Base-by-base conservation (phyloP, 352 stramenopile genomes). In the Phytophthora lateralis region DNA sequence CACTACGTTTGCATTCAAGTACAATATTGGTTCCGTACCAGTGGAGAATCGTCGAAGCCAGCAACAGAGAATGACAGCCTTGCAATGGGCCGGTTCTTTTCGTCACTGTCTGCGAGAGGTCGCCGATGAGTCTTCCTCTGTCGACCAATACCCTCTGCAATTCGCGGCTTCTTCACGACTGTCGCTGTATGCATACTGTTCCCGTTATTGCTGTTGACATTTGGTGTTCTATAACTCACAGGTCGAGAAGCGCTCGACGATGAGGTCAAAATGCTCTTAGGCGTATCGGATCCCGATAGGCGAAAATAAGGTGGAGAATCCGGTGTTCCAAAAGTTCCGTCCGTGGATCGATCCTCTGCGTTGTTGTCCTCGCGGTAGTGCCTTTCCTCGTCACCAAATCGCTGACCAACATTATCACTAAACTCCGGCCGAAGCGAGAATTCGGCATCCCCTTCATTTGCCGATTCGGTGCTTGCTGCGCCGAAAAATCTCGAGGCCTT, bases 401-500 rank as follows among this genome's bases (percentile, higher is more conserved):
- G 26, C 14, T 45, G 47, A 38, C 38, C 30, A 52, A 21, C 17
- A 38, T 54, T 41, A 42, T 43, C 55, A 52, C 54, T n/a, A 38
- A 30, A 56, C 11, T 72, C 67, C 3, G 57, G 42, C 9, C 44
- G 29, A 44, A 7, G 41, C 7, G 20, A 14, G 46, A 58, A 51
- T 5, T 75, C 35, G 15, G 44, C 14, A 8, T 47, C 35, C 9
- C 35, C 14, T 43, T 47, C 30, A 38, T 64, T 43, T 24, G 21
- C 21, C 12, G 32, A 42, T 46, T 57, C 52, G 46, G 60, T 66
- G 20, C 21, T 88, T 20, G 69, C 47, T 18, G 45, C 7, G 4
- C 80, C 75, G 52, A 95, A 96, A 66, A 95, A 94, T 10, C 52
- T 66, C 29, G 73, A 46, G 1, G 78, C 78, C 7, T 94, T 80